These are phyloP conservation scores for Suillus hirtellus DNA, from an alignment of 768 basidiomycete genomes.

Conservation along the genomic window DNA sequence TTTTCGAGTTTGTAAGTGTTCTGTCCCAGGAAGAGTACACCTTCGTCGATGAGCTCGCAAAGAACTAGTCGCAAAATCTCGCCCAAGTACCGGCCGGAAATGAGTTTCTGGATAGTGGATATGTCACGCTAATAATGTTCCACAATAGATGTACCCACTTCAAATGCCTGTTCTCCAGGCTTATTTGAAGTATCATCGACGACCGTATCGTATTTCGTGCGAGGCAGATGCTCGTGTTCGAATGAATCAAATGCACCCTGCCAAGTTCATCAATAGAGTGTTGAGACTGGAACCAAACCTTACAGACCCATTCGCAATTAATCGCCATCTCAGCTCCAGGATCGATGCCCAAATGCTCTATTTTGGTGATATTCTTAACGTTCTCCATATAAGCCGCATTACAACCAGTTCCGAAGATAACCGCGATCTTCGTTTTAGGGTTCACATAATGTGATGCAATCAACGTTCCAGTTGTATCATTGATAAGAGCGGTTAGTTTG, in stretches of 20 bases:
- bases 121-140: not conserved
- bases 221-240: constrained; percentile 89
- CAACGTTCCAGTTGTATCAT: constrained; percentile 97
- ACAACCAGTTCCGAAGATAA: constrained; percentile 97
- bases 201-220: constrained; percentile 90
- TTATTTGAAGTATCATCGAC: constrained; percentile 97
- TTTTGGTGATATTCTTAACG: constrained; percentile 82
- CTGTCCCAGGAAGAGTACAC: constrained; percentile 96
- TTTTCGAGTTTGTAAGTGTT: constrained; percentile 98
- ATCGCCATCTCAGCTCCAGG: constrained; percentile 79
- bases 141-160: constrained; percentile 46
- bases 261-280: constrained; percentile 8
- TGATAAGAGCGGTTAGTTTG: constrained; percentile 83
- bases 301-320: constrained; percentile 92
- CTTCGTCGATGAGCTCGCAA: constrained; percentile 94
- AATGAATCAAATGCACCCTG: constrained; percentile 98
- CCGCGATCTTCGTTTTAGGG: constrained; percentile 86
- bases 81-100: constrained; percentile 93
- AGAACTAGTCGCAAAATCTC: constrained; percentile 95
- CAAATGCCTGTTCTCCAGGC: constrained; percentile 92
- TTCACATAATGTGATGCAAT: constrained; percentile 97
- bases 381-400: constrained; percentile 99
- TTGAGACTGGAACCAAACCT: not conserved
- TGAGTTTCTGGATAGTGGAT: constrained; percentile 68
- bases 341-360: constrained; percentile 70